Percentiles rank a stretch among this genome's conserved stretches.
Conservation (phyloP, 768 basidiomycete genomes). For the Clathrus columnatus region DNA sequence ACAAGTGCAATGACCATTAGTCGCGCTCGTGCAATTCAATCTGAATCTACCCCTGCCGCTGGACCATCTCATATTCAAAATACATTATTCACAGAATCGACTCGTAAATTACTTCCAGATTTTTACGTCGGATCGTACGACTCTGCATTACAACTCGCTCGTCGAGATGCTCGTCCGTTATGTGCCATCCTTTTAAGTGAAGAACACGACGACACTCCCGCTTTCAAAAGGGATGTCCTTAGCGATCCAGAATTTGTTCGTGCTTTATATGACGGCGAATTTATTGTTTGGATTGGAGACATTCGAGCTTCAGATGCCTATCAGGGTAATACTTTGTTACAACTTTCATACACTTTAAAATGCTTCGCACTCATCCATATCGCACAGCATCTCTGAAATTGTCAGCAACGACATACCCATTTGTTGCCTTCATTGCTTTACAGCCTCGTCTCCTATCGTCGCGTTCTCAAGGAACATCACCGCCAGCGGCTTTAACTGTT, state of each 20-base stretch:
- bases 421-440: slow-evolving; percentile 84
- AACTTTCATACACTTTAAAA: neutral
- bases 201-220: slow-evolving; percentile 83
- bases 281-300: slow-evolving; percentile 91
- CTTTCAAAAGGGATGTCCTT: slow-evolving; percentile 75
- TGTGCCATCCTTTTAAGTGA: slow-evolving; percentile 79
- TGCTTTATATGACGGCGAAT: slow-evolving; percentile 59
- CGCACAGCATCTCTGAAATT: slow-evolving; percentile 68
- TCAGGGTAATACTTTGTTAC: slow-evolving; percentile 38
- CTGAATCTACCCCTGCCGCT: slow-evolving; percentile 22
- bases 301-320: slow-evolving; percentile 77
- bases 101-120: slow-evolving; percentile 50
- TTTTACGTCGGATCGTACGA: slow-evolving; percentile 81
- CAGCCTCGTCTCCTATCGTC: slow-evolving; percentile 51
- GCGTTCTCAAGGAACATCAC: slow-evolving; percentile 27
- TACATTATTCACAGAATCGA: neutral
- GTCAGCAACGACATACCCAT: slow-evolving; percentile 86
- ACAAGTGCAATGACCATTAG: slow-evolving; percentile 64
- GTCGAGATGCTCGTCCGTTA: slow-evolving; percentile 63
- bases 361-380: slow-evolving; percentile 8
- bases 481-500: slow-evolving; percentile 51
- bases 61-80: slow-evolving; percentile 23
- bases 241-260: slow-evolving; percentile 65
- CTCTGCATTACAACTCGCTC: slow-evolving; percentile 58
- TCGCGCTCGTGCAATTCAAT: slow-evolving; percentile 24